Evolutionary conservation across 2,329 filamentous ascomycete genomes (phyloP), one percentile per base, ranked within the genome.

Genomic region (Domatiomyces globalis): DNA sequence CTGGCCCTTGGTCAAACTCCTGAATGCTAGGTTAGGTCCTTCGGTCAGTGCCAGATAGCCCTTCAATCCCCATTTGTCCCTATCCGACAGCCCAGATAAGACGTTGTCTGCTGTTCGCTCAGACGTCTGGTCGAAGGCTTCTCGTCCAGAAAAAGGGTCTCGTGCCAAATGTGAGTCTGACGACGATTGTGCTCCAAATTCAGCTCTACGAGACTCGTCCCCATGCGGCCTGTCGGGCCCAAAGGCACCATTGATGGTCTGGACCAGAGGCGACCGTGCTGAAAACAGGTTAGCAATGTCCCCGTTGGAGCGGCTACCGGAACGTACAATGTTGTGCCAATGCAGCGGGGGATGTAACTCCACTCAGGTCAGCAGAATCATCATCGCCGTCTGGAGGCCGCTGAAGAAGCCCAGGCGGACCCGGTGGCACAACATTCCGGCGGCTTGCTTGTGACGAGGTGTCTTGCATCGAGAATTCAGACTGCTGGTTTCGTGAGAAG

Each of bases 1-100:
- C 63, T 82, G 78, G 12, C 81, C 81, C 56, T 80, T 71, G 25
- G 79, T 75, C 50, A 83, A 69, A 54, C 66, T 68, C 73, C 78
- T 12, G 71, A 70, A 59, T 69, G 77, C 54, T 75, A 75, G 55
- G 71, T 69, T 50, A 72, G 73, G 56, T 78, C 76, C 72, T 74
- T 78, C 39, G 71, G 73, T 43, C 42, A 60, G 54, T n/a, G 57
- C 57, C 22, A 80, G 63, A n/a, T 82, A 65, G 2, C 79, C 80
- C 33, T 73, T 71, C 49, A 83, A 68, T 6, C 80, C 79, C 57
- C 75, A 83, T 54, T 73, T 73, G 60, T 83, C 79, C 39, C 61
- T 67, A 56, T 67, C 62, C 29, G 60, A 53, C 48, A 63, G 59
- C 46, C 56, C 60, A 29, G 65, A 53, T 42, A 58, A 53, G n/a